Evolutionary conservation across 768 basidiomycete species (phyloP), one percentile per base, ranked within the genome.

Genomic region (Auricularia cornea): DNA sequence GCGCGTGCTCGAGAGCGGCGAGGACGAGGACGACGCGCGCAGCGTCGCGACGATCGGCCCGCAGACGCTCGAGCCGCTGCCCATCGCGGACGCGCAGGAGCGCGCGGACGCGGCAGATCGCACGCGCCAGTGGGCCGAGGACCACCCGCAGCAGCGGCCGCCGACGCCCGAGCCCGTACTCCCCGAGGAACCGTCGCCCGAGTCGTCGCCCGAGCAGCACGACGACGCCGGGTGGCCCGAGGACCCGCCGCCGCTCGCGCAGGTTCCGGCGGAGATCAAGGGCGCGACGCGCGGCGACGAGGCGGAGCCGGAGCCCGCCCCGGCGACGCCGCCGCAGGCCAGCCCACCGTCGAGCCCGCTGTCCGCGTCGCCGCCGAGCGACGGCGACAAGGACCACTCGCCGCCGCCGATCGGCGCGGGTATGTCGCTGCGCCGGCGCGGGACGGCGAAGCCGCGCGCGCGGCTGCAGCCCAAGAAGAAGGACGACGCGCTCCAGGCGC

Each of bases 11-110:
- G 31, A 65, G 4, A 70, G 73, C 12, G 67, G 67, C 8, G 75
- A 75, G 60, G 73, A 85, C 33, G 85, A 88, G 12, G 89, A 89
- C 64, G 89, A 94, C 68, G 76, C 83, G 4, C 70, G 83, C 35
- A 94, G 92, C 69, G 79, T 94, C 1, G 72, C 77, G 18, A 97
- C 94, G 0, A 78, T 92, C 54, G 2, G 14, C 54, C 28, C 28
- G 20, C n/a, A n/a, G 51, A 52, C 51, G 51, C 51, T n/a, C 51
- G n/a, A 52, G 8, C n/a, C 51, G n/a, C 51, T n/a, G 28, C 51
- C 51, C 16, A 38, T 52, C n/a, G n/a, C n/a, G n/a, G 51, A 52
- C 20, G 2, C 5, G 0, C 12, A 52, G n/a, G n/a, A 52, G 20
- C 51, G 20, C 8, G n/a, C 11, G 28, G 20, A n/a, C 51, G 20